Base-by-base conservation (phyloP, 306 rosid species). In the Vigna hirtella region DNA sequence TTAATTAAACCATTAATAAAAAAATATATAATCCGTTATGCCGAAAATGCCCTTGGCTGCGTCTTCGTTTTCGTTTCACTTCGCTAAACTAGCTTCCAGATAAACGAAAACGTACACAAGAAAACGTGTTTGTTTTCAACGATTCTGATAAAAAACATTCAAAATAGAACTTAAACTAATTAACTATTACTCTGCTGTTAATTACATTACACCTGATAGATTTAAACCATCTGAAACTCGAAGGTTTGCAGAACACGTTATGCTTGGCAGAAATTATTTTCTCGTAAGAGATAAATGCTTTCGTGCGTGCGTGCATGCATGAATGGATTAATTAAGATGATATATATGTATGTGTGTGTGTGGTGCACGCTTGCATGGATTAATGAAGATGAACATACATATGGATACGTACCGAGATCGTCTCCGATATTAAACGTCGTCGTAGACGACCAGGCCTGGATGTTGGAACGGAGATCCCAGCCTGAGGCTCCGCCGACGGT, bases 401-500 rank as follows among this genome's bases (percentile, higher is more conserved):
- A 4, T 7, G 42, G 5, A 32, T 7, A 6, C 48, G 36, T 72
- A 93, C 98, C 90, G 4, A 91, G 94, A 82, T 76, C 77, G 58
- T 93, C 98, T 1, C 91, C 97, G 59, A 88, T 88, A 18, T 62
- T 76, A 52, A 93, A 88, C 36, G 82, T 80, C 42, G 70, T 70
- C 3, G 77, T 9, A 24, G 93, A 63, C 40, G 90, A 75, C 98
- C 97, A 93, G 58, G 74, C 56, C 30, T 78, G 87, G 55, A 93
- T 69, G 70, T 91, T 74, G 0, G 94, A 83, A 30, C 51, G 7
- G 50, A 93, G 90, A 74, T 93, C 98, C 98, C 97, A 91, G 26
- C 96, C 98, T 16, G 89, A 74, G 77, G 70, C 50, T 26, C 91
- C 98, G 8, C 97, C 98, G 26, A 93, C 94, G 52, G 94, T 48